phyloP scores from a whole-genome alignment of 2,329 filamentous ascomycete genomes.

The Piedraia hortae region DNA sequence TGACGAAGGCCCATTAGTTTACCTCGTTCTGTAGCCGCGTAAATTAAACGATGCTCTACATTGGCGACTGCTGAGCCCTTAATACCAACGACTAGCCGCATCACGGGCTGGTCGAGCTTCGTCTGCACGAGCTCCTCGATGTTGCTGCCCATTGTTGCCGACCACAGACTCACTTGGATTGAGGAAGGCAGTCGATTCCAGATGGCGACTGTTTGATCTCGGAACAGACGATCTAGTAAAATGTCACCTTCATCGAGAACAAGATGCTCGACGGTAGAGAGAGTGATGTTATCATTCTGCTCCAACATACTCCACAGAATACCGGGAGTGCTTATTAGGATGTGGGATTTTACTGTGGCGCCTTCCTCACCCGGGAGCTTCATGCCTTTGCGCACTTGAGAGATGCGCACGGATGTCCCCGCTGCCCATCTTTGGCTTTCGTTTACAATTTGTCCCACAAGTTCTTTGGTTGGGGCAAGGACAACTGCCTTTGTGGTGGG shows the following conservation, averaged over 20 bases:
- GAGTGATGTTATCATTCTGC: constrained; percentile 9
- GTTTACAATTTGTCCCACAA: constrained; percentile 23
- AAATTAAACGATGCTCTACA: constrained; percentile 64
- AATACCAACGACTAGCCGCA: constrained; percentile 78
- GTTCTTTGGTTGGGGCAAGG: constrained; percentile 23
- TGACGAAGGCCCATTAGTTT: constrained; percentile 81
- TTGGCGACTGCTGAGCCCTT: constrained; percentile 92
- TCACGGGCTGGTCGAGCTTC: constrained; percentile 32
- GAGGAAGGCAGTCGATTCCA: constrained; percentile 53
- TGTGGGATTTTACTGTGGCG: constrained; percentile 39
- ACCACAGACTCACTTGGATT: constrained; percentile 64
- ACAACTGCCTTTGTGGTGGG: constrained; percentile 11
- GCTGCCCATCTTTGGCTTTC: constrained; percentile 60
- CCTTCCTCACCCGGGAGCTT: constrained; percentile 20
- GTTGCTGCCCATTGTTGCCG: constrained; percentile 85
- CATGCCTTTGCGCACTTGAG: constrained; percentile 70
- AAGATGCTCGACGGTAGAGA: constrained; percentile 37
- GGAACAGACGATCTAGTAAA: constrained; percentile 69
- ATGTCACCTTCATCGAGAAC: constrained; percentile 90
- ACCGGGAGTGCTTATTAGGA: constrained; percentile 56
- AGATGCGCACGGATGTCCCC: constrained; percentile 52
- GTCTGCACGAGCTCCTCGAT: constrained; percentile 53
- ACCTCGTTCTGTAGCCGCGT: constrained; percentile 76
- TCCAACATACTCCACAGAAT: constrained; percentile 48
- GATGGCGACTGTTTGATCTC: constrained; percentile 60